Conservation (phyloP, 768 basidiomycete genomes). For the Trametes gibbosa region DNA sequence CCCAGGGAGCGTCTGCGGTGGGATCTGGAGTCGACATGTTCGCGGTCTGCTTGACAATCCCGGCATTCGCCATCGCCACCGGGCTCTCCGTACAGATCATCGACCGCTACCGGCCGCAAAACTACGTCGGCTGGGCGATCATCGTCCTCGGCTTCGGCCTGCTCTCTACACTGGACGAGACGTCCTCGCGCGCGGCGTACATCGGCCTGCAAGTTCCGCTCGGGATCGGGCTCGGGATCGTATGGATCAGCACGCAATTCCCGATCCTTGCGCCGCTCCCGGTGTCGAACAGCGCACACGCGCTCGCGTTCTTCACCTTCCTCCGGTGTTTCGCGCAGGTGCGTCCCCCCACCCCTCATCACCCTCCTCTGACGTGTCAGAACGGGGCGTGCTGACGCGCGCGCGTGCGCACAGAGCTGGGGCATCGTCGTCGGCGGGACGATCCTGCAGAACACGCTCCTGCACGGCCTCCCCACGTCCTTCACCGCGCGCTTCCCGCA, state of each 20-base stretch:
- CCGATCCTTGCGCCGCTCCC: conserved; percentile 36
- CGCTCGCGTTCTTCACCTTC: conserved; percentile 36
- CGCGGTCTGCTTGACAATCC: conserved; percentile 27
- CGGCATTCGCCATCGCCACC: conserved; percentile 28
- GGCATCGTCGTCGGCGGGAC: conserved; percentile 37
- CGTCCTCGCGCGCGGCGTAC: conserved; percentile 1
- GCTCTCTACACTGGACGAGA: neutral
- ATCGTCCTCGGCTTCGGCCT: conserved; percentile 38
- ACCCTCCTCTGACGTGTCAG: no score
- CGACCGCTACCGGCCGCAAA: conserved; percentile 30
- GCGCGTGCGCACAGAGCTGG: conserved; percentile 16
- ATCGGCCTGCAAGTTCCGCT: neutral
- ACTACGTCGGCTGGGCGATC: conserved; percentile 37
- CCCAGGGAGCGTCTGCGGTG: conserved; percentile 33
- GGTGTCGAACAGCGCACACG: conserved; percentile 32
- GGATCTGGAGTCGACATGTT: conserved; percentile 28
- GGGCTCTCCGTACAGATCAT: conserved; percentile 24
- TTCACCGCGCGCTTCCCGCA: conserved; percentile 28
- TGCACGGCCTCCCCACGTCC: conserved; percentile 26
- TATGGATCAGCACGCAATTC: conserved; percentile 26
- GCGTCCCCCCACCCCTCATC: neutral
- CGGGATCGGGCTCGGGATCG: conserved; percentile 14
- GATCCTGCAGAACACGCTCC: conserved; percentile 38
- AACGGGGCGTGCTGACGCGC: neutral
- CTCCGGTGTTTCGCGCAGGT: conserved; percentile 24